Base-by-base conservation (phyloP, 2,329 filamentous ascomycete genomes). In the Aspergillus tubingensis region DNA sequence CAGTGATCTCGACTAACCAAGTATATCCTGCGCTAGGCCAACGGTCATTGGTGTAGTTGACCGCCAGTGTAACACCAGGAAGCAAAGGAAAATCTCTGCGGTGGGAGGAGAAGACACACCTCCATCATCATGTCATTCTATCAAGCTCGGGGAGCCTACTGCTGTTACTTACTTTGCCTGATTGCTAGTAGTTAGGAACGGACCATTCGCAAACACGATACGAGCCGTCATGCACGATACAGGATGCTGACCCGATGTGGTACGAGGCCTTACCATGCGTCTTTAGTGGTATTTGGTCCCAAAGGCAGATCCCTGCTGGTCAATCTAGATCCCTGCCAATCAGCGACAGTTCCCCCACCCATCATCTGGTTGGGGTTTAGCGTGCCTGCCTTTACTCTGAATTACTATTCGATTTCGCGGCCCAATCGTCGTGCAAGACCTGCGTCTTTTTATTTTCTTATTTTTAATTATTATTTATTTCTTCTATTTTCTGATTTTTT, bases 301-400 rank as follows among this genome's bases (percentile, higher is more conserved):
- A 50, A 36, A 60, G 25, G 48, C 62, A 65, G 60, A 69, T 70
- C 71, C 70, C 69, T 70, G 67, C 59, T 64, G 59, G 57, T 66
- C 70, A 70, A 73, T 73, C 68, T 73, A 65, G 53, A 17, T 15
- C 13, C 27, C 47, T 60, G 62, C 73, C 73, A 76, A 74, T 73
- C 68, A 75, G 32, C 55, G 19, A 47, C 57, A 44, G 49, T 60
- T 64, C 52, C 62, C 66, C 66, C 68, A 67, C 67, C 67, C 63
- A 70, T 64, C 47, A 66, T 63, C 48, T 54, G 19, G 25, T 64
- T 19, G 17, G 50, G 44, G 54, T 58, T 55, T 60, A 54, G 36
- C 47, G 57, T 65, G 58, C 63, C 60, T 55, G 62, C 54, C 54
- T 61, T 63, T 58, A n/a, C 23, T 13, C 23, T 13, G n/a, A 21